Evolutionary conservation across 257 asterid species (phyloP).

Genomic region (Solanum tarapatanum): DNA sequence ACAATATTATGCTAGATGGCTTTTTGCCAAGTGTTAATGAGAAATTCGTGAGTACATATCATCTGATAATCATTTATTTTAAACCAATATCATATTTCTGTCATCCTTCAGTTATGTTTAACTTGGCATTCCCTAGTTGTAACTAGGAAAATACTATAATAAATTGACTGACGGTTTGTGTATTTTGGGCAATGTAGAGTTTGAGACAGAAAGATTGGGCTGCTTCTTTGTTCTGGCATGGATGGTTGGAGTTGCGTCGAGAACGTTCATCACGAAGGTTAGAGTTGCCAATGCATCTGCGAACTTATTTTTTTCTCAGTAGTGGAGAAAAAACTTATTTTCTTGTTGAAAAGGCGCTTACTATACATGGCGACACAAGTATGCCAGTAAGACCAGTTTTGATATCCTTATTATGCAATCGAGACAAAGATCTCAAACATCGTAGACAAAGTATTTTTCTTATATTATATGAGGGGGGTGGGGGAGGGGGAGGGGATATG

Average conservation of each 20-base stretch:
- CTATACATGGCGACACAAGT: not conserved
- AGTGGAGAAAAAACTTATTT: not conserved
- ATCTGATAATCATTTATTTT: not conserved
- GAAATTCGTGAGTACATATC: not conserved
- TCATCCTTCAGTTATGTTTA: not conserved
- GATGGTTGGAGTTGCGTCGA: not conserved
- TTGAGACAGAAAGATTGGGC: not conserved
- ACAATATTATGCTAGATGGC: not conserved
- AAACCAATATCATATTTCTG: not conserved
- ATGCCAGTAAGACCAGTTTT: not conserved
- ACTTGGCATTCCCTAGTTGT: not conserved
- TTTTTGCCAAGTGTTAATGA: not conserved
- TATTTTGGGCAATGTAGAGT: not conserved
- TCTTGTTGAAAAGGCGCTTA: not conserved
- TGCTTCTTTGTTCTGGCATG: not conserved
- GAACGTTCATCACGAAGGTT: not conserved
- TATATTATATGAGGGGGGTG: not conserved
- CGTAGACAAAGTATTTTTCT: not conserved
- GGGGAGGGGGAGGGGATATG: not conserved
- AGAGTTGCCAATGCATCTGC: not conserved
- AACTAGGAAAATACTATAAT: not conserved
- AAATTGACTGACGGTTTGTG: not conserved
- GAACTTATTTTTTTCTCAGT: not conserved
- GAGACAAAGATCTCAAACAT: not conserved
- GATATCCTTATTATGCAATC: not conserved